Base-by-base conservation (phyloP, 2,329 filamentous ascomycete genomes). In the Ophiocordyceps sinensis region DNA sequence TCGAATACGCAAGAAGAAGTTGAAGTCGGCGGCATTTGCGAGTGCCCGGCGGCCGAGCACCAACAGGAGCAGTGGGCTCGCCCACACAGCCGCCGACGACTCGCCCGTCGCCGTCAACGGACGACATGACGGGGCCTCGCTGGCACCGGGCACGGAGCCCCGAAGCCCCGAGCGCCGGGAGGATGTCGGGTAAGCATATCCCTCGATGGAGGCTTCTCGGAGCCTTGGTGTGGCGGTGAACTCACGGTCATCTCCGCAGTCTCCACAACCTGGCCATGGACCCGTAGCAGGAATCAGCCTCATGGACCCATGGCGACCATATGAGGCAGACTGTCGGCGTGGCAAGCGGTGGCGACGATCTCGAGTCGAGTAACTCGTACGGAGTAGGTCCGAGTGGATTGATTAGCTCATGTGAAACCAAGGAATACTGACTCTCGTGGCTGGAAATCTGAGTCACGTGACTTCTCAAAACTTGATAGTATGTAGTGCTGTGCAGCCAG, bases 1-100 rank as follows among this genome's bases (percentile, higher is more conserved):
- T 60, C 66, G 71, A 44, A 62, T 87, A 15, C 71, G 85, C 41
- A 82, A 81, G 37, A 79, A 85, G 58, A 80, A 75, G 26, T 29
- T 30, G 6, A 41, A 43, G 37, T 28, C 38, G 11, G 17, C 23
- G 23, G 36, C 12, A 12, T n/a, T 39, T 15, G 38, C 38, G 11
- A 23, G 9, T 23, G 29, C 36, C 11, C 40, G n/a, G 19, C 36
- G 28, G n/a, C 36, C 40, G 15, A 15, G n/a, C 10, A 17, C 30
- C 4, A 28, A 12, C 10, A 36, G 40, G 10, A 41, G 28, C 40
- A 35, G 40, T 29, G 35, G 40, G 4, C 40, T 36, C 7, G 29
- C 28, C 11, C 19, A 17, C 19, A 31, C 39, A 15, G 39, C 19
- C 29, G 36, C 40, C 12, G 21, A 35, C 10, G 36, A 36, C 11